Conservation (phyloP, 2,329 filamentous ascomycete species). For the Cadophora sp. region DNA sequence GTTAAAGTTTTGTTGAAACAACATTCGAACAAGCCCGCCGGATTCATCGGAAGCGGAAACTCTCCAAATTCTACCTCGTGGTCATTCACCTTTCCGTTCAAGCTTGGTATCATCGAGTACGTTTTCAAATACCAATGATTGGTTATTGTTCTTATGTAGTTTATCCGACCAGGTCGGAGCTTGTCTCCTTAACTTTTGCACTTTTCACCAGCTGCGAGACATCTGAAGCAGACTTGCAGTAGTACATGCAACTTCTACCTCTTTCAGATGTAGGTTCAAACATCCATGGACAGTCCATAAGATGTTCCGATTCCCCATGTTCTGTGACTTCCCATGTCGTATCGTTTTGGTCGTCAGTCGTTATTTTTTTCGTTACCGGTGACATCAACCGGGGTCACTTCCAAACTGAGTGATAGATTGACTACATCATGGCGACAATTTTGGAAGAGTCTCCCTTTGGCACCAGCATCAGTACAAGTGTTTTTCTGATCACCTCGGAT, state of each 20-base stretch:
- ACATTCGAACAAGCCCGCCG: background rate
- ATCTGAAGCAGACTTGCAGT: background rate
- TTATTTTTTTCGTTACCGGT: background rate
- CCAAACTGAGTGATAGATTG: background rate
- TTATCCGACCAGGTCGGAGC: background rate
- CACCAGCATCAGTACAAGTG: conserved; percentile 23
- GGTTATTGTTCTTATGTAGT: background rate
- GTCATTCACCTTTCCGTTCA: background rate
- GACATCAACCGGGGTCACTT: background rate
- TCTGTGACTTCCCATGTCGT: background rate
- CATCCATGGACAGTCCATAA: background rate
- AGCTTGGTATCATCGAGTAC: background rate
- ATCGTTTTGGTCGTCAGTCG: background rate
- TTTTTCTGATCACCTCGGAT: conserved; percentile 45
- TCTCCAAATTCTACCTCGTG: background rate
- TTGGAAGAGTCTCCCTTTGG: background rate
- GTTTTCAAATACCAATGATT: background rate
- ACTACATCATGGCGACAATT: background rate
- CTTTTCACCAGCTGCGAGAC: background rate
- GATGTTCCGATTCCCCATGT: background rate
- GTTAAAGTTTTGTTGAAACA: background rate
- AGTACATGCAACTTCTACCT: background rate
- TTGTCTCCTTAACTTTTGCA: background rate
- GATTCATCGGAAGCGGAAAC: background rate
- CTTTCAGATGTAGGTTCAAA: conserved; percentile 3